Base-by-base conservation (phyloP, 169 alveolate species). In the Plasmodium relictum region DNA sequence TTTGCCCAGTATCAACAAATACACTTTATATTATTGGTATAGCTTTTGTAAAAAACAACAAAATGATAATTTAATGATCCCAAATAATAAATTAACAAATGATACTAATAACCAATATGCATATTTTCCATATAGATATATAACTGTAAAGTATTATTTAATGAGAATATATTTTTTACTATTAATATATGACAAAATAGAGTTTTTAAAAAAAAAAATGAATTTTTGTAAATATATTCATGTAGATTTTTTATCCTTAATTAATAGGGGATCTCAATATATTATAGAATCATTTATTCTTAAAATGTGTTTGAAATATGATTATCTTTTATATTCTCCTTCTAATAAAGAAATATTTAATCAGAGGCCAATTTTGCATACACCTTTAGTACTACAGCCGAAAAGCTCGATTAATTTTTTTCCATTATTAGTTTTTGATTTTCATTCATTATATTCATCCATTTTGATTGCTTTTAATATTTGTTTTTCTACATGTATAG, bases 381-480 rank as follows among this genome's bases (percentile, higher is more conserved):
- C 93, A n/a, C 97, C 97, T 5, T 74, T 92, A 93, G 99, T 97
- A 24, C 92, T 97, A 72, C 98, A 96, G 74, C 99, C 99, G 12
- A 91, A 78, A 48, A 93, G 96, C 20, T 98, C 98, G 6, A 97
- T 96, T 89, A 97, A 97, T 91, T 95, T 97, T 52, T 94, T 94
- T 52, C 99, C 99, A 1, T 96, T 98, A 39, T 97, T 98, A 14
- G 98, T 99, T 18, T 92, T 98, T 66, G 99, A 98, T 92, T 98
- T 98, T 91, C 98, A 98, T 39, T 97, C 99, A 71, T 96, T 97
- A 41, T 98, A 98, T 93, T 99, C 99, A 24, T 96, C 98, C 37
- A 98, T 97, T 73, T 96, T 97, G 96, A 98, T 97, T 88, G 99
- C 99, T 20, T 98, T 97, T 93, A 97, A 98, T 88, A 89, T 97